A percentile compares a stretch with the other conserved stretches of the same genome.
phyloP scores from a whole-genome alignment of 495 filamentous ascomycete species.

The Lichina pygmaea region DNA sequence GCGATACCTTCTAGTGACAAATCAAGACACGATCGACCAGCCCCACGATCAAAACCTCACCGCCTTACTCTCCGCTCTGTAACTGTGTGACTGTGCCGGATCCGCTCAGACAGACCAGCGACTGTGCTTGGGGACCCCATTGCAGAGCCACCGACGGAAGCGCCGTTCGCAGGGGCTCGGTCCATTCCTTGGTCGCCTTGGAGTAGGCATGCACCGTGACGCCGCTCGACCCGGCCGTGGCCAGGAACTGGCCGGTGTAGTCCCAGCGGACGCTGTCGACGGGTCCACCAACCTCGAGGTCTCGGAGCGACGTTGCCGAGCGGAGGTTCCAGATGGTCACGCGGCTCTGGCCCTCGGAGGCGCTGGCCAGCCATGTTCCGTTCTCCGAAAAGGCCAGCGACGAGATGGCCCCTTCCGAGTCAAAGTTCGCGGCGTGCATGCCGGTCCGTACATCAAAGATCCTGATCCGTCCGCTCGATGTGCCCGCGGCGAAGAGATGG shows the following conservation, averaged over 20 bases:
- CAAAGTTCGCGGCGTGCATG: conserved; percentile 39
- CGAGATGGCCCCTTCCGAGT: conserved; percentile 36
- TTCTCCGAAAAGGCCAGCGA: conserved; percentile 81
- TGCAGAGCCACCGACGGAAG: conserved; percentile 41
- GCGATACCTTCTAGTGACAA: too few species aligned
- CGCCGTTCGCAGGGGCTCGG: conserved; percentile 54
- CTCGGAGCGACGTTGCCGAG: conserved; percentile 49
- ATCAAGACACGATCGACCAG: too few species aligned
- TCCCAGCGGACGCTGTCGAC: conserved; percentile 62
- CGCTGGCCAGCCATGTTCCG: conserved; percentile 78
- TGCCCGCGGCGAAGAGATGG: conserved; percentile 69
- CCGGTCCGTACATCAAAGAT: conserved; percentile 63
- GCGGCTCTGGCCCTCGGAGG: conserved; percentile 38
- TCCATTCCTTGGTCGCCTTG: conserved; percentile 67
- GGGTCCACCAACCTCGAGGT: conserved; percentile 52
- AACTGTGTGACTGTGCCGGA: conserved; percentile 51
- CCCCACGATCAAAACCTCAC: too few species aligned
- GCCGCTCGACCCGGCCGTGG: conserved; percentile 53
- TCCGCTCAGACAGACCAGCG: conserved; percentile 41
- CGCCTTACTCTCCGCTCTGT: conserved; percentile 10
- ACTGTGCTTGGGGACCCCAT: conserved; percentile 55
- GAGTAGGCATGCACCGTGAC: conserved; percentile 68
- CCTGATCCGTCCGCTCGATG: conserved; percentile 46
- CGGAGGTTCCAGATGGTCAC: conserved; percentile 80
- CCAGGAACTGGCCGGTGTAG: conserved; percentile 81